Conservation (phyloP, 1,284 basidiomycete genomes). For the Fomitopsis pinicola region DNA sequence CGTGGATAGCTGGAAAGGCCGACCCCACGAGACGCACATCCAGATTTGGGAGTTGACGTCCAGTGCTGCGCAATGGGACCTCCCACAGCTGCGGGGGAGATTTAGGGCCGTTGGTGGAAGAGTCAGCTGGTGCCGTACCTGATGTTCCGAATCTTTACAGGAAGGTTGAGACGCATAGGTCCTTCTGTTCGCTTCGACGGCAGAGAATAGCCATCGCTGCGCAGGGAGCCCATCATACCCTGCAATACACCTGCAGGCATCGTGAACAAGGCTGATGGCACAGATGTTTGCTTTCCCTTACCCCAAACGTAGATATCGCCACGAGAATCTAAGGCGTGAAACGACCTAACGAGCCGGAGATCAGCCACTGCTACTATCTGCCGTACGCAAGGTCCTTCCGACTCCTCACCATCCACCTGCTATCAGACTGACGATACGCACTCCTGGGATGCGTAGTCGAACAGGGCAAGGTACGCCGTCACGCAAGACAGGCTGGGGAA, state of each 20-base stretch:
- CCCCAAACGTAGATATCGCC: slow-evolving; percentile 85
- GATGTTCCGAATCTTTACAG: slow-evolving; percentile 51
- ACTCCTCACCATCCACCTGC: slow-evolving; percentile 74
- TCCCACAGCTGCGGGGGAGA: slow-evolving; percentile 53
- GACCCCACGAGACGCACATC: slow-evolving; percentile 71
- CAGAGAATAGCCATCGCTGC: slow-evolving; percentile 54
- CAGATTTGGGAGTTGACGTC: slow-evolving; percentile 58
- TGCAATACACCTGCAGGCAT: slow-evolving; percentile 53
- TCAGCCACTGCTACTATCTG: neutral
- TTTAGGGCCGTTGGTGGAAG: too few species aligned
- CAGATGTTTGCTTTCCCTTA: slow-evolving; percentile 24
- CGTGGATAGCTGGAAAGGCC: slow-evolving; percentile 61
- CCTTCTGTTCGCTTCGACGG: slow-evolving; percentile 42
- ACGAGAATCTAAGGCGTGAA: slow-evolving; percentile 72
- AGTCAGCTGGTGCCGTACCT: slow-evolving; percentile 39
- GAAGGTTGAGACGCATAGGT: slow-evolving; percentile 57
- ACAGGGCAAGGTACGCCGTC: slow-evolving; percentile 59
- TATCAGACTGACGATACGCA: slow-evolving; percentile 67
- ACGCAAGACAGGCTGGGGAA: slow-evolving; percentile 32
- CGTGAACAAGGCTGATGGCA: neutral
- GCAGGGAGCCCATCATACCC: slow-evolving; percentile 38
- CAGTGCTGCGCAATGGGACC: slow-evolving; percentile 65
- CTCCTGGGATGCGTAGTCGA: slow-evolving; percentile 51
- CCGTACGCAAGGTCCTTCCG: neutral
- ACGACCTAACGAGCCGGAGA: slow-evolving; percentile 50